Conservation (phyloP, 2,329 filamentous ascomycete genomes). For the Microdochium bolleyi region DNA sequence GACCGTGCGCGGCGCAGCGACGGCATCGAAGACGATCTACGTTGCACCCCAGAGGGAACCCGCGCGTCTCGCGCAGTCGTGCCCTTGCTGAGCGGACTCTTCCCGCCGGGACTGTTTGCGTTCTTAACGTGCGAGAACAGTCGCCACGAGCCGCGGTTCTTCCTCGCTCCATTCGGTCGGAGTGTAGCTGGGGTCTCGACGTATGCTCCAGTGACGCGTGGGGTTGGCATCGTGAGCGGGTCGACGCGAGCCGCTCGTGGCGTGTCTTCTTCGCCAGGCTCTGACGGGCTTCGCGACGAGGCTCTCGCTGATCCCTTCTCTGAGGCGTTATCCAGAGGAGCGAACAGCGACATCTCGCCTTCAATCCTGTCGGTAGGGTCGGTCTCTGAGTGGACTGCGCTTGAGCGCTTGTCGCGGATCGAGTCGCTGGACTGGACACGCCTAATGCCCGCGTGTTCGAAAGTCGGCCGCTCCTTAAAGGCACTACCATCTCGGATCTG, state of each 20-base stretch:
- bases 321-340: slow-evolving; percentile 44
- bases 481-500: slow-evolving; percentile 16
- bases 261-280: slow-evolving; percentile 31
- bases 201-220: slow-evolving; percentile 45
- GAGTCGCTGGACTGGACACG: slow-evolving; percentile 38
- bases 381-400: slow-evolving; percentile 37
- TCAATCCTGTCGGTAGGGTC: slow-evolving; percentile 51
- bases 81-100: slow-evolving; percentile 2
- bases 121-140: background rate
- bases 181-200: slow-evolving; percentile 46
- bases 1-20: slow-evolving; percentile 27
- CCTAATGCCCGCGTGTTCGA: slow-evolving; percentile 37
- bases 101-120: background rate
- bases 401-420: slow-evolving; percentile 37
- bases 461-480: slow-evolving; percentile 22
- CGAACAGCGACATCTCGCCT: slow-evolving; percentile 48
- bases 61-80: slow-evolving; percentile 5
- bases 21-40: slow-evolving; percentile 15
- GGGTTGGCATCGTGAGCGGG: slow-evolving; percentile 41
- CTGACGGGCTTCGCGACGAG: slow-evolving; percentile 33
- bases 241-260: slow-evolving; percentile 36
- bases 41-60: slow-evolving; percentile 4
- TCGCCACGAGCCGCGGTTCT: background rate
- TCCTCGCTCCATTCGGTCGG: slow-evolving; percentile 24
- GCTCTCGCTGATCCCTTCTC: slow-evolving; percentile 46